Evolutionary conservation across 176 grass and related monocot species (phyloP).

Genomic region (Rhynchospora tenuis): DNA sequence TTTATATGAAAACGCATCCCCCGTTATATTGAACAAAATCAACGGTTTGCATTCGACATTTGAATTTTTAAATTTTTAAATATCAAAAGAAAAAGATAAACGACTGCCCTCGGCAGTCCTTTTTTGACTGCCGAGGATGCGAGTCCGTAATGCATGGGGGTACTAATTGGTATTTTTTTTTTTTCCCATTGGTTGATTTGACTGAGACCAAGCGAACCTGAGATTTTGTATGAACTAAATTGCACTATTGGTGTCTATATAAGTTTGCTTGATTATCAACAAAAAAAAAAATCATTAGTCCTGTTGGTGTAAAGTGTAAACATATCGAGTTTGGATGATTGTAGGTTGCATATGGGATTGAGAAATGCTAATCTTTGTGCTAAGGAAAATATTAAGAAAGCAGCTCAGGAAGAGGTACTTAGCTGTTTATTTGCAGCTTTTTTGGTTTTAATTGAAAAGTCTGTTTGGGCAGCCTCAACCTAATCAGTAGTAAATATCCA

Average conservation of each 20-base stretch:
- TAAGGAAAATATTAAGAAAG: conserved; percentile 68
- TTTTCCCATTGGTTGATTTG: background rate
- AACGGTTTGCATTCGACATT: too few species aligned
- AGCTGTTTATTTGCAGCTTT: background rate
- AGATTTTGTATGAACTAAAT: background rate
- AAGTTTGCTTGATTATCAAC: background rate
- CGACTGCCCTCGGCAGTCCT: too few species aligned
- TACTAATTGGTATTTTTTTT: conserved; percentile 5
- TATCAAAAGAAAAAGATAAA: too few species aligned
- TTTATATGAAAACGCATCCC: too few species aligned
- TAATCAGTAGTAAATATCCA: background rate
- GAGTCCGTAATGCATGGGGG: background rate
- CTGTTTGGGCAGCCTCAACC: background rate
- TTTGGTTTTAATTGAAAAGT: background rate
- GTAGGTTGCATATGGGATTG: conserved; percentile 45
- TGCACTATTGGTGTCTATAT: background rate
- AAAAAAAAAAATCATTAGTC: too few species aligned
- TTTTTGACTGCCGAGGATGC: too few species aligned
- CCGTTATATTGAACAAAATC: too few species aligned
- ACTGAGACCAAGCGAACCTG: background rate
- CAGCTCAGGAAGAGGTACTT: conserved; percentile 62
- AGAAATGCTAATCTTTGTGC: conserved; percentile 86
- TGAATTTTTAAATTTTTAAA: too few species aligned
- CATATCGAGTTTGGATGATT: background rate
- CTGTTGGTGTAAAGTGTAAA: too few species aligned